Base-by-base conservation (phyloP, 257 asterid species). In the Primulina huaijiensis region DNA sequence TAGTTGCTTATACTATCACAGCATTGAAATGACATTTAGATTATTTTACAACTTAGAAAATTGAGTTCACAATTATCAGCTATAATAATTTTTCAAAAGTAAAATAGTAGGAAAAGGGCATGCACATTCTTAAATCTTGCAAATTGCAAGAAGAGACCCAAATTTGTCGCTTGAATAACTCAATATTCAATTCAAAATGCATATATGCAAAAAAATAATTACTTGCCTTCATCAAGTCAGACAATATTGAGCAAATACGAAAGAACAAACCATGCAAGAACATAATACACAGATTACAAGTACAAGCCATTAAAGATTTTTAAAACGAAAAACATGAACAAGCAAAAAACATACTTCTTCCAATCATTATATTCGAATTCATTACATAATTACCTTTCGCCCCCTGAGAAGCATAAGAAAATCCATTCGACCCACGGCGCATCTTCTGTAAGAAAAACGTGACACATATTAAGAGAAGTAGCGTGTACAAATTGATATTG, bases 321-420 rank as follows among this genome's bases (percentile, higher is more conserved):
- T 17, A 40, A 43, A 43, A 43, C 53, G n/a, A 14, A 43, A 38
- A 43, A 1, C 53, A 43, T 0, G 11, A 43, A 3, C 53, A 43
- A 11, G 5, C 56, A 20, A 46, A 46, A 46, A 16, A 46, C 53
- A 43, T 43, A 43, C 6, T 43, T 12, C 27, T 25, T 25, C 27
- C 27, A 25, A 25, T 25, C 55, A 35, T 35, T 5, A 35, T 35
- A 35, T 14, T 14, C 19, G 5, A 14, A 14, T 43, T 43, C 14
- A 43, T 43, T 5, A 14, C 8, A 0, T 7, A 7, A 30, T 38
- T 11, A 86, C 96, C 95, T 87, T 91, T 89, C 10, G 81, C 72
- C 21, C 69, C 86, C 64, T 74, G 78, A 70, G 74, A 46, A 67
- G 63, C 70, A 68, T 58, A 38, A 70, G 69, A 81, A 74, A 79